These are phyloP conservation scores for Podila minutissima DNA, from an alignment of 192 early-diverging fungal genomes.

Conservation along the genomic window DNA sequence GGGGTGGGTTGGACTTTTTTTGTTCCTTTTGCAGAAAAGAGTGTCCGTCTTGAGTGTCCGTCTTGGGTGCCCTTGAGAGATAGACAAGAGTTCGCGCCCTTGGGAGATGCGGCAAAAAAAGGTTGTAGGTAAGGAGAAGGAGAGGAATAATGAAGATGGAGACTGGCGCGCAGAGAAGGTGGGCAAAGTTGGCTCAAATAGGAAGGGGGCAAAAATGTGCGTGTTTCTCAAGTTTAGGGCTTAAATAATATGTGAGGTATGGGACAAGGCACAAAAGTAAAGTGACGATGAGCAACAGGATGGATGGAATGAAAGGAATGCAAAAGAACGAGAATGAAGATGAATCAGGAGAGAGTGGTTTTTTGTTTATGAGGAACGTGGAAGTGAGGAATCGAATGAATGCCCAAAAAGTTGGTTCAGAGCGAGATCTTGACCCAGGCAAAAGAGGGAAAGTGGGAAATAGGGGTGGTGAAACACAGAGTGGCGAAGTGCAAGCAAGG, in stretches of 20 bases:
- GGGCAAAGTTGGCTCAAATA: neutral
- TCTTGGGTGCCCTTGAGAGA: no score
- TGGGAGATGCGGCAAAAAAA: neutral
- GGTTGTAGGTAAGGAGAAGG: neutral
- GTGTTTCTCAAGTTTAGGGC: no score
- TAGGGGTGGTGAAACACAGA: no score
- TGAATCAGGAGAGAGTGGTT: neutral
- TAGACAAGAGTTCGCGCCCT: no score
- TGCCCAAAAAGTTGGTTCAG: conserved; percentile 1
- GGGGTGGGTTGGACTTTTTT: no score
- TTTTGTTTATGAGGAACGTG: neutral
- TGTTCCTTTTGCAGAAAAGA: no score
- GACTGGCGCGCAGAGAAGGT: neutral
- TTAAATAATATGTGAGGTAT: neutral
- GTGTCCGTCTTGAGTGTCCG: no score
- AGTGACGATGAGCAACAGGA: neutral
- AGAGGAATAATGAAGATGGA: neutral
- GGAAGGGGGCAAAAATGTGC: neutral
- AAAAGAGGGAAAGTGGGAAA: no score
- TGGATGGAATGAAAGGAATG: neutral
- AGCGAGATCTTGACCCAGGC: neutral
- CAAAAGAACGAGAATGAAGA: neutral
- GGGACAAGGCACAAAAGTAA: neutral
- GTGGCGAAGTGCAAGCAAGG: neutral
- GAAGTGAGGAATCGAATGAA: neutral